Conservation (phyloP, 805 yeast species). For the Candida maesae region DNA sequence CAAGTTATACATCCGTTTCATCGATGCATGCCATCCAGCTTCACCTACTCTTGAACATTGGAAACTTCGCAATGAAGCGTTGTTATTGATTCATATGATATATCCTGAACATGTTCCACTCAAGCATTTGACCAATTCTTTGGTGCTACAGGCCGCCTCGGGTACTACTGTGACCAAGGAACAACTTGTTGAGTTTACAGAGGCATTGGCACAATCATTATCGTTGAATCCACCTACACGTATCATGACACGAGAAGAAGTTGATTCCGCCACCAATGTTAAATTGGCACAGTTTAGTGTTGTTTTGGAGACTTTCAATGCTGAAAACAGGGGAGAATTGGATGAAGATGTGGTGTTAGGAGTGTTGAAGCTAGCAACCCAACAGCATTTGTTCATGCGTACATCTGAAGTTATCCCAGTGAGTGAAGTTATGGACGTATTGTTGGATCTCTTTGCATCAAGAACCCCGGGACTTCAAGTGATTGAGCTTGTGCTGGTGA, state of each 20-base stretch:
- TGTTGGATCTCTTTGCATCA: conserved; percentile 13
- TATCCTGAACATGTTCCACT: conserved; percentile 8
- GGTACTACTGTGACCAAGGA: conserved; percentile 15
- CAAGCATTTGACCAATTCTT: conserved; percentile 4
- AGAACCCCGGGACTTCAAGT: conserved; percentile 4
- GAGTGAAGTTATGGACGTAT: conserved; percentile 10
- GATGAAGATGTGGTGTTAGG: conserved; percentile 15
- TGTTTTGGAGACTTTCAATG: conserved; percentile 12
- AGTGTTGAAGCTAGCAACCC: conserved; percentile 20
- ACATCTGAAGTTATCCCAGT: conserved; percentile 11
- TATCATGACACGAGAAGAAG: neutral
- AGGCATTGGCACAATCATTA: conserved; percentile 6
- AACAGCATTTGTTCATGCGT: conserved; percentile 17
- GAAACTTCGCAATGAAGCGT: conserved; percentile 14
- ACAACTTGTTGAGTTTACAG: conserved; percentile 10
- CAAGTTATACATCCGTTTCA: conserved; percentile 2
- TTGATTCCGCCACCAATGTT: conserved; percentile 2
- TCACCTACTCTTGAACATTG: conserved; percentile 21
- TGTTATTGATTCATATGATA: conserved; percentile 10
- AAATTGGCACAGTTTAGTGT: conserved; percentile 11
- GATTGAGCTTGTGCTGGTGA: conserved; percentile 18
- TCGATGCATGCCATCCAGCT: conserved; percentile 19
- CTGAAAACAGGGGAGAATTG: conserved; percentile 11
- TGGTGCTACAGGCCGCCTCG: conserved; percentile 17
- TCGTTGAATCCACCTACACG: conserved; percentile 10